These are phyloP conservation scores for Scutellaria galericulata DNA, from an alignment of 257 asterid species.

Conservation along the genomic window DNA sequence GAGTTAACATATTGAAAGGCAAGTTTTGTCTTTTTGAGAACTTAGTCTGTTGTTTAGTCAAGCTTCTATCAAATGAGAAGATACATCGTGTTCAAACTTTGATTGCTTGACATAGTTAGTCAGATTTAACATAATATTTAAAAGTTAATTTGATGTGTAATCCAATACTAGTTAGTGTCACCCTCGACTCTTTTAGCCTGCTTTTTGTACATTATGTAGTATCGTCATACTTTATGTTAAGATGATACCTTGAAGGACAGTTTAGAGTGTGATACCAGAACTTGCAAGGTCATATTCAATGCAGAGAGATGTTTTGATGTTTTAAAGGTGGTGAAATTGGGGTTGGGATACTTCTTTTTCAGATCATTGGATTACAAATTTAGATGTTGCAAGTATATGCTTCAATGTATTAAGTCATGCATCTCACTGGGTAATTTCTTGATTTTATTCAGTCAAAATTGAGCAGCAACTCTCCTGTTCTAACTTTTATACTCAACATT, in stretches of 20 bases:
- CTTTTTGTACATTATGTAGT: neutral
- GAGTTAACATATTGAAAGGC: neutral
- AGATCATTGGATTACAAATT: neutral
- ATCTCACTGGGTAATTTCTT: neutral
- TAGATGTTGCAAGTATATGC: conserved; percentile 15
- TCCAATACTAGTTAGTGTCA: conserved; percentile 13
- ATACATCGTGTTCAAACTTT: neutral
- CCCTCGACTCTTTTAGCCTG: neutral
- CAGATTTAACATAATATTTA: neutral
- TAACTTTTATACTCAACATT: neutral
- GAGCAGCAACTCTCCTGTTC: neutral
- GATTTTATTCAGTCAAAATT: neutral
- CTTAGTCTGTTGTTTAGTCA: conserved; percentile 11
- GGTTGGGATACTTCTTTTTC: neutral
- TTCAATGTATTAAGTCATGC: conserved; percentile 3
- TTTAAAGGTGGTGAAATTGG: neutral
- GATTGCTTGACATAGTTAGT: neutral
- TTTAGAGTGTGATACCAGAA: neutral
- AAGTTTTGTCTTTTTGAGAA: neutral
- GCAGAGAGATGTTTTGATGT: neutral
- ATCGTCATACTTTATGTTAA: neutral
- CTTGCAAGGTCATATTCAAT: conserved; percentile 6
- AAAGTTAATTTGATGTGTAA: neutral
- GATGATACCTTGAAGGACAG: conserved; percentile 4
- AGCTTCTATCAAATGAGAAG: conserved; percentile 27